Evolutionary conservation across 495 filamentous ascomycete genomes (phyloP), one percentile per base, ranked within the genome.

Genomic region (Cudoniella acicularis): DNA sequence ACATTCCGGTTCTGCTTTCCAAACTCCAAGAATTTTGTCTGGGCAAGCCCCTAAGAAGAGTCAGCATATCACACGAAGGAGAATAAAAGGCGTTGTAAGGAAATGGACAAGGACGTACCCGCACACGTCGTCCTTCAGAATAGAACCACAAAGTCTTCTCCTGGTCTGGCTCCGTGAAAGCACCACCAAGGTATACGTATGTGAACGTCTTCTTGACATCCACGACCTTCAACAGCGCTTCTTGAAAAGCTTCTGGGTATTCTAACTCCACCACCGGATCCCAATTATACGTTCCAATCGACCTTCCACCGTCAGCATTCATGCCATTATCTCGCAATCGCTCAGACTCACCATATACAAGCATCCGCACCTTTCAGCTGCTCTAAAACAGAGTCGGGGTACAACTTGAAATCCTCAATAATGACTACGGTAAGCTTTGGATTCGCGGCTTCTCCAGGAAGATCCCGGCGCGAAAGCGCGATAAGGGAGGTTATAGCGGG

Each of bases 401-500:
- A 76, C 3, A 43, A 46, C 2, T 64, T 54, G 49, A 73, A 77
- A 46, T 77, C 71, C 2, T 72, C 52, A 18, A 74, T 55, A 10
- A 72, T 48, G 2, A 70, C 54, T 2, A 70, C 67, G 18, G 62
- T 64, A 10, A 77, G 55, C 50, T 77, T 77, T 18, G 67, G 57
- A 40, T 72, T 60, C 45, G 52, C 26, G 18, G 54, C 25, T 4
- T 53, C 25, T 47, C 58, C 16, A 9, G 56, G 48, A 27, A 75
- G 64, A 6, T 65, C 57, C 3, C 71, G 68, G n/a, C 76, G 74
- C 2, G 70, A 68, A 20, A 81, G 62, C 1, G 67, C 75, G n/a
- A 79, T 55, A 49, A 80, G 54, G n/a, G 75, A 76, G 10, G 77
- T 76, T 26, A 78, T 73, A 49, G 59, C 24, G 2, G 73, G 63